phyloP scores from a whole-genome alignment of 2,329 filamentous ascomycete species.

The Monosporascus cannonballus region DNA sequence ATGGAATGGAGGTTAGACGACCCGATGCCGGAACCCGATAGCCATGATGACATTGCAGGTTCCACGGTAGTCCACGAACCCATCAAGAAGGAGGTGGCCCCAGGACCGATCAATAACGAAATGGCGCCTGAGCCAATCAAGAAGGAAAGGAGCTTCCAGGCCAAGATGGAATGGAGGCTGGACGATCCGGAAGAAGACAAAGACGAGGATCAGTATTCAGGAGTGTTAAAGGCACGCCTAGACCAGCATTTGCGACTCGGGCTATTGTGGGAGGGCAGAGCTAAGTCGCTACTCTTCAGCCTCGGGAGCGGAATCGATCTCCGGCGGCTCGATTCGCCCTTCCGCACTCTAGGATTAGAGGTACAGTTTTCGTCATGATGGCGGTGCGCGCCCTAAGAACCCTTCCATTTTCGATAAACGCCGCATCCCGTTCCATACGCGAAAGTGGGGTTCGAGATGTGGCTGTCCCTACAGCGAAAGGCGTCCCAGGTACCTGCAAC shows the following conservation, averaged over 20 bases:
- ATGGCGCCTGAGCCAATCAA: conserved; percentile 6
- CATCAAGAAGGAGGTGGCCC: neutral
- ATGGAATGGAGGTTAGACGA: conserved; percentile 36
- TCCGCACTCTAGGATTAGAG: conserved; percentile 71
- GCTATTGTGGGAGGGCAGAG: conserved; percentile 84
- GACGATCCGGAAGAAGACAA: conserved; percentile 35
- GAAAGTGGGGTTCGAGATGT: too few species aligned
- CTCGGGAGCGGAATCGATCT: conserved; percentile 82
- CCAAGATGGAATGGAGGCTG: conserved; percentile 41
- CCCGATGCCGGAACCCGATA: neutral
- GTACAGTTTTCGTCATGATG: conserved; percentile 74
- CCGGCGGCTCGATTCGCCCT: conserved; percentile 67
- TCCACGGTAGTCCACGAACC: neutral
- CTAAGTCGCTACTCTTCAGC: conserved; percentile 90
- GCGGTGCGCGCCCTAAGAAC: neutral
- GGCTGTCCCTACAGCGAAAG: too few species aligned
- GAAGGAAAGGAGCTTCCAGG: conserved; percentile 38
- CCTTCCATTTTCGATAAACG: too few species aligned
- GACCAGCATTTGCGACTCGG: conserved; percentile 85
- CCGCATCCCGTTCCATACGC: too few species aligned
- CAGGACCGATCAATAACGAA: conserved; percentile 3
- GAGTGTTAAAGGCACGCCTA: conserved; percentile 82
- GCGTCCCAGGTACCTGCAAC: too few species aligned
- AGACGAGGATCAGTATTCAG: conserved; percentile 62
- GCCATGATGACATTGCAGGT: neutral